Evolutionary conservation across 139 green algal genomes (phyloP), one percentile per base, ranked within the genome.

Genomic region (Chlamydomonas asymmetrica): DNA sequence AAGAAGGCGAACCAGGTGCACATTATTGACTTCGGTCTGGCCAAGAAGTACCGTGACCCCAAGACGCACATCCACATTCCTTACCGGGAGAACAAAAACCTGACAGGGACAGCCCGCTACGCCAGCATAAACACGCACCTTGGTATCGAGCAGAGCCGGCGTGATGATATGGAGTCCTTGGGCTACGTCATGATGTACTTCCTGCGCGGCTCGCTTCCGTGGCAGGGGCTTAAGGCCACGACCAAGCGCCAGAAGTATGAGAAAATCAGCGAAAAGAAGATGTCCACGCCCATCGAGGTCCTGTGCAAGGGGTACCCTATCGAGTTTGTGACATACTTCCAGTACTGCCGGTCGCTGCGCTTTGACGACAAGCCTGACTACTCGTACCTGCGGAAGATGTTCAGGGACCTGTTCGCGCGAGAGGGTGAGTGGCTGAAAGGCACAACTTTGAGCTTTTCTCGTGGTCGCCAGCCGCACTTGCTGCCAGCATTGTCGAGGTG

Each of bases 231-330:
- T 38, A 98, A 99, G 83, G 97, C 97, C 9, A 95, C 93, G 10
- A 99, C 97, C 38, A 99, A 99, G 93, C 97, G 98, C 83, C 94
- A 98, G 78, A 99, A 99, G 90, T 99, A 99, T 80, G 97, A 99
- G 84, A 99, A 99, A 87, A 99, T 99, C 89, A 97, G 92, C 69
- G 97, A 99, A 84, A 98, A 98, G 88, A 99, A 99, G 90, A 98
- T 99, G 94, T 93, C 89, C 37, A 99, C 97, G 13, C 95, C 95
- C 66, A 97, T 98, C 52, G 97, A 99, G 89, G 80, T 93, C 48
- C 87, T 99, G 18, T 99, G 95, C 90, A 98, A 98, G 85, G 94
- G 92, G 60, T 98, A 97, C 83, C 96, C 96, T 10, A 85, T 91
- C 62, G 96, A 98, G 90, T 98, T 99, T 80, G 90, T 96, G 31